These are phyloP conservation scores for Rhizopogon vesiculosus DNA, from an alignment of 768 basidiomycete species.

Conservation along the genomic window DNA sequence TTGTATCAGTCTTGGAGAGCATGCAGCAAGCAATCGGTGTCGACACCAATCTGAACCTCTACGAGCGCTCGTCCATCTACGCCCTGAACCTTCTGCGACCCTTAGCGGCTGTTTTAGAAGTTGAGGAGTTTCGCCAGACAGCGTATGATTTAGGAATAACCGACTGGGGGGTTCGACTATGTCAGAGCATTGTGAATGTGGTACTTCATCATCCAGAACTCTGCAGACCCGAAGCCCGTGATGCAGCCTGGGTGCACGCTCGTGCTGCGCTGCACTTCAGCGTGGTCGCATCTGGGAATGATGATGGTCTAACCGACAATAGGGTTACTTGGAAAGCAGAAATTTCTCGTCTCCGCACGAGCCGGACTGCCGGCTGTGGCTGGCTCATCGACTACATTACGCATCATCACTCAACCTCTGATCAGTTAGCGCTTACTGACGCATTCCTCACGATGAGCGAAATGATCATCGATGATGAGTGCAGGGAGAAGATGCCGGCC, in stretches of 20 bases:
- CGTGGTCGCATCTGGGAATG: slow-evolving; percentile 1
- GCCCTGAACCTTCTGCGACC: slow-evolving; percentile 2
- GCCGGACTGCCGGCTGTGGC: background rate
- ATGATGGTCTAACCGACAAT: background rate
- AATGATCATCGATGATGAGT: background rate
- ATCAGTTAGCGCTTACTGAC: slow-evolving; percentile 3
- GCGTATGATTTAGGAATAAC: background rate
- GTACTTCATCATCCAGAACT: background rate
- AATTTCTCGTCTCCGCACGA: background rate
- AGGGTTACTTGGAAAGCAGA: background rate
- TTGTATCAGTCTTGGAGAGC: slow-evolving; percentile 1
- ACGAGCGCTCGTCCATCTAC: slow-evolving; percentile 1
- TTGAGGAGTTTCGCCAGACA: slow-evolving; percentile 2
- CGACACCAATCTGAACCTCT: background rate
- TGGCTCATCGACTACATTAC: slow-evolving; percentile 7
- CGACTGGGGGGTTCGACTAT: slow-evolving; percentile 1
- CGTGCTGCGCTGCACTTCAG: slow-evolving; percentile 4
- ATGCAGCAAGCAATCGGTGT: background rate
- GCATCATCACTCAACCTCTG: background rate
- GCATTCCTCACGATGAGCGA: slow-evolving; percentile 6
- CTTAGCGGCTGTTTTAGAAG: background rate
- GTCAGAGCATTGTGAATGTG: background rate
- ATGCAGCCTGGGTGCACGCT: background rate
- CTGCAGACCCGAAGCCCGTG: background rate
- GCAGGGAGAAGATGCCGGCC: background rate